Evolutionary conservation across 2,329 filamentous ascomycete genomes (phyloP), one percentile per base, ranked within the genome.

Genomic region (Diaporthe sp.): DNA sequence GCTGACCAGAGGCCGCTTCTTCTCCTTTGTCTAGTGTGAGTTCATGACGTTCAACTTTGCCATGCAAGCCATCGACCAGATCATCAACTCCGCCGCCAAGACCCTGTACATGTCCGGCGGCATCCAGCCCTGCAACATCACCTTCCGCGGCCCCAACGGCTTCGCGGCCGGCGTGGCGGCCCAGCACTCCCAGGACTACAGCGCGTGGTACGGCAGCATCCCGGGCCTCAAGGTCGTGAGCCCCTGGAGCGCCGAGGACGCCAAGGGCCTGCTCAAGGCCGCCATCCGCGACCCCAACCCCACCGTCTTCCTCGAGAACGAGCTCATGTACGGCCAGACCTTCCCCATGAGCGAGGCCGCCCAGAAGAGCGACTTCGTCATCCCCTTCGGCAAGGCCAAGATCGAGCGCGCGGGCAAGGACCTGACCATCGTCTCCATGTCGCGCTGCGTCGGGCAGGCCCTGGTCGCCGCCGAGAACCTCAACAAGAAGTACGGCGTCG

Each of bases 31-130:
- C 12, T 78, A 97, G 94, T 97, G 94, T 91, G 97, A 99, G 89
- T 99, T 99, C 91, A 99, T 99, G 97, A 99, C 97, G 82, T 98
- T 98, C 92, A 99, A 99, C 92, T 98, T 98, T 84, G 96, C 97
- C 85, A 99, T 99, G 97, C 97, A 99, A 89, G 95, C 97, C 84
- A 99, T 99, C 86, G 97, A 99, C 85, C 97, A 99, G 86, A 94
- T 99, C 84, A 96, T 99, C 92, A 99, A 99, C 92, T 98, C 96
- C 66, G 97, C 90, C 80, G 97, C 95, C 83, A 99, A 99, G 91
- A 99, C 97, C 73, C 96, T 99, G 83, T 99, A 99, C 90, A 99
- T 99, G 97, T 98, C 97, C 78, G 97, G 97, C 81, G 97, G 97
- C 85, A 98, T 98, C 85, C 97, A 99, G 88, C 97, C 97, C 81